Evolutionary conservation across 2,329 filamentous ascomycete genomes (phyloP).

Genomic region (Aspergillus fumigatiaffinis): DNA sequence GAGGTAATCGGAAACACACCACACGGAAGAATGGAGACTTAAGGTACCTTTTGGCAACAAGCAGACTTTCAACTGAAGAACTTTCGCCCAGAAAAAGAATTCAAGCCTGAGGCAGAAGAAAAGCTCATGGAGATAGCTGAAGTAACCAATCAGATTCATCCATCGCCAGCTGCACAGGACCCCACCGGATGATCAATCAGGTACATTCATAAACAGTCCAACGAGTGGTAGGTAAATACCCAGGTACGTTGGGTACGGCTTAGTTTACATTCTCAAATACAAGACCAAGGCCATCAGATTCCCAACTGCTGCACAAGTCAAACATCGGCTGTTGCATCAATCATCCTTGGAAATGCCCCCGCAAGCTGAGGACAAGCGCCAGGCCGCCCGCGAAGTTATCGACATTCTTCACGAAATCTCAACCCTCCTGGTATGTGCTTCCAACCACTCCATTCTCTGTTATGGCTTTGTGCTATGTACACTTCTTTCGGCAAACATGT

Average conservation of each 20-base stretch:
- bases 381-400: slow-evolving; percentile 49
- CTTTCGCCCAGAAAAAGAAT: slow-evolving; percentile 1
- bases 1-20: neutral
- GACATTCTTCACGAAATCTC: slow-evolving; percentile 51
- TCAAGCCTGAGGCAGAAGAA: neutral
- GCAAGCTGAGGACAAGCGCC: slow-evolving; percentile 44
- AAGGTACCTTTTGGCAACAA: neutral
- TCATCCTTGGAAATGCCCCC: slow-evolving; percentile 33
- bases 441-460: slow-evolving; percentile 2
- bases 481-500: neutral
- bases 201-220: neutral
- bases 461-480: slow-evolving; percentile 1
- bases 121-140: neutral
- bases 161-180: neutral
- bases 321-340: neutral
- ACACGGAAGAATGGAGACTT: slow-evolving; percentile 26
- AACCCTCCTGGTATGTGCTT: slow-evolving; percentile 38
- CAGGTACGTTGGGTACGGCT: neutral
- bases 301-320: neutral
- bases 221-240: too few relatives aligned
- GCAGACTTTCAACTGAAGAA: neutral
- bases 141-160: slow-evolving; percentile 1
- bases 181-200: neutral
- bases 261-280: neutral
- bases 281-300: neutral